Evolutionary conservation across 768 basidiomycete species (phyloP).

Genomic region (Lentinula raphanica): DNA sequence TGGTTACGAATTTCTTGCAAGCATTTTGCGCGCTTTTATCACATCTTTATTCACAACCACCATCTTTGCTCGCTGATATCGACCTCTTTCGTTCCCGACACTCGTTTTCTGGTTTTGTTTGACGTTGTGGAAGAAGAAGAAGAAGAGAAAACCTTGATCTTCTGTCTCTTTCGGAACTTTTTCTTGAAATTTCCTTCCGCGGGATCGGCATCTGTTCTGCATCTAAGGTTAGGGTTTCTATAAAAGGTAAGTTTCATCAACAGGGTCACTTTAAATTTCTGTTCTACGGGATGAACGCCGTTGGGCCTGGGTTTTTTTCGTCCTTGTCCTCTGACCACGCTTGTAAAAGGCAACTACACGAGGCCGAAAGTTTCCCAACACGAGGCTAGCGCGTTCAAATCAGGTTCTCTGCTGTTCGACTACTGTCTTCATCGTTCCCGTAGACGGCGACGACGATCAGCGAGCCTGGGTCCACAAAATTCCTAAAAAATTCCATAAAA

Average conservation of each 20-base stretch:
- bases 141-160: background rate
- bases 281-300: conserved; percentile 1
- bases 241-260: conserved; percentile 1
- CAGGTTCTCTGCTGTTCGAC: conserved; percentile 16
- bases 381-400: conserved; percentile 39
- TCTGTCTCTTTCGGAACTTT: background rate
- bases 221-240: conserved; percentile 1
- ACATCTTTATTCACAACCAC: background rate
- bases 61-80: background rate
- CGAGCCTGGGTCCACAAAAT: conserved; percentile 8
- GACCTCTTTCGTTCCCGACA: background rate
- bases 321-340: conserved; percentile 22
- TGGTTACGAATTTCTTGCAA: too few species aligned
- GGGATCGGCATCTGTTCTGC: background rate
- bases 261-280: background rate
- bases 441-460: conserved; percentile 17
- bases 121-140: background rate
- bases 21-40: background rate
- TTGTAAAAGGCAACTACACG: conserved; percentile 42
- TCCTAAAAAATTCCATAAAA: conserved; percentile 20
- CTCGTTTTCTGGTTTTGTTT: background rate
- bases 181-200: background rate
- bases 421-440: conserved; percentile 15
- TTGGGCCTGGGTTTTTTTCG: conserved; percentile 9
- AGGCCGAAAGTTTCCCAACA: conserved; percentile 38